Base-by-base conservation (phyloP, 139 green algal species). In the Ulvella scutata region DNA sequence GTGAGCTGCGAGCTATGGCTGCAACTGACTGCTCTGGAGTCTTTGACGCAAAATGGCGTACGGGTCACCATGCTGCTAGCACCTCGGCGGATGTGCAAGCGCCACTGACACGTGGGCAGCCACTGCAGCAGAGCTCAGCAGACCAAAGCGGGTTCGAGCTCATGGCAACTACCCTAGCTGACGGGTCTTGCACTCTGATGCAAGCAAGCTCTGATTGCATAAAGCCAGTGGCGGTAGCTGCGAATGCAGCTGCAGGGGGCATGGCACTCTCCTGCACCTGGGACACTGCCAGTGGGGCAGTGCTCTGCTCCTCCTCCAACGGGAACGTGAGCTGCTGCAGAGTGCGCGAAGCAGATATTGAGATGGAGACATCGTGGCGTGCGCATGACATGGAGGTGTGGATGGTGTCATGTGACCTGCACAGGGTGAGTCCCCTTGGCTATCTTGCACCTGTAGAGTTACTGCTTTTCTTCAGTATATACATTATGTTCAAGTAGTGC, bases 351-450 rank as follows among this genome's bases (percentile, higher is more conserved):
- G 33, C 35, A 0, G 76, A 44, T 4, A 6, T 90, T 34, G 4
- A 34, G 3, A 43, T 38, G 36, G 4, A 86, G 4, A 59, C 17
- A 10, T 43, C 78, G 21, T 91, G 85, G 87, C 37, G 75, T 31
- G 88, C 77, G 0, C 88, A 92, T 72, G 51, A 79, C 0, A 78
- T 92, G 62, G 88, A 92, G 67, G 84, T 61, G 0, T 92, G 88
- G 88, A 85, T 80, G n/a, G 78, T 75, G 0, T 75, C 78, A 4
- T 85, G 78, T 20, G 79, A 87, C 43, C 31, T 33, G 0, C 43
- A 78, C 29, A 4, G 82, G 74, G 82, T 85, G 61, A 9, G 4
- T 31, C 26, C 26, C n/a, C n/a, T n/a, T n/a, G n/a, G n/a, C n/a
- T n/a, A n/a, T n/a, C n/a, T n/a, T n/a, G n/a, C n/a, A n/a, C n/a